Evolutionary conservation across 768 basidiomycete genomes (phyloP).

Genomic region (Suillus weaverae): DNA sequence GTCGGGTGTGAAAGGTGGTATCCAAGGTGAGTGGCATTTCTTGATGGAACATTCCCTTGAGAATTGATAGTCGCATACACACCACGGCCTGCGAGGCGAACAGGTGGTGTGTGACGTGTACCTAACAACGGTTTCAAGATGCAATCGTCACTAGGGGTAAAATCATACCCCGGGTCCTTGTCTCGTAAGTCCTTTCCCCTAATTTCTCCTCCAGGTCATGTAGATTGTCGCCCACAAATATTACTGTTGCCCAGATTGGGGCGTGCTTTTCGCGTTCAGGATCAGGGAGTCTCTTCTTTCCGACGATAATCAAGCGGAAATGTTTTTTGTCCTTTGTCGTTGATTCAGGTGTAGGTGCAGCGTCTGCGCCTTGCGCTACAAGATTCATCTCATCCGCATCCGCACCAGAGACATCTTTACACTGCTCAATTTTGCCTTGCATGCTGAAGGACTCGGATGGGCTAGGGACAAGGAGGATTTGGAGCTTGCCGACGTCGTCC

Average conservation of each 20-base stretch:
- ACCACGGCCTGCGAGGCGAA: constrained; percentile 56
- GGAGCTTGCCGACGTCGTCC: constrained; percentile 57
- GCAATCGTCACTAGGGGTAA: not conserved
- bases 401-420: constrained; percentile 3
- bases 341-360: constrained; percentile 42
- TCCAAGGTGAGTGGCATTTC: constrained; percentile 53
- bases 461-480: constrained; percentile 60
- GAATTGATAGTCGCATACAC: constrained; percentile 61
- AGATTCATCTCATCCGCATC: constrained; percentile 42
- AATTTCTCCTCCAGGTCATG: constrained; percentile 46
- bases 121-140: constrained; percentile 31
- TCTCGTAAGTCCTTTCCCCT: constrained; percentile 55
- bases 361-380: constrained; percentile 46
- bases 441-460: constrained; percentile 42
- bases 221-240: constrained; percentile 52
- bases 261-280: constrained; percentile 46
- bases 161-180: constrained; percentile 53
- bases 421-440: constrained; percentile 16
- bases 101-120: constrained; percentile 50
- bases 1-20: constrained; percentile 57
- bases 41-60: constrained; percentile 42
- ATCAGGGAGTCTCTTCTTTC: constrained; percentile 60
- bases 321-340: constrained; percentile 39
- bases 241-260: constrained; percentile 54
- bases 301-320: constrained; percentile 52